Evolutionary conservation across 306 rosid species (phyloP).

Genomic region (Cyamopsis tetragonoloba): DNA sequence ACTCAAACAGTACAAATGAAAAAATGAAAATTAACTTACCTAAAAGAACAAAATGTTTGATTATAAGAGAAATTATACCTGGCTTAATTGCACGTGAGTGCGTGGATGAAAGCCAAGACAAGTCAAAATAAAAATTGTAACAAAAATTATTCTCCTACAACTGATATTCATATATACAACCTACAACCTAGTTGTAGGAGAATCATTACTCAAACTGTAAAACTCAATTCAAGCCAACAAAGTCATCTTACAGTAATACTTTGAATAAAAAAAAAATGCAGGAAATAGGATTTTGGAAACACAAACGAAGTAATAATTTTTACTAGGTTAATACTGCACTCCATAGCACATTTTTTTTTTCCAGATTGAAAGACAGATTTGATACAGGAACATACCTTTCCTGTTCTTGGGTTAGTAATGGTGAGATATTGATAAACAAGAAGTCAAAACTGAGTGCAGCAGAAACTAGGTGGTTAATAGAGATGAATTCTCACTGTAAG

Average conservation of each 20-base stretch:
- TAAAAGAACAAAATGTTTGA: neutral
- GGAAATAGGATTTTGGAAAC: neutral
- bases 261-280: neutral
- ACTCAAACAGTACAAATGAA: too few relatives aligned
- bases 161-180: too few relatives aligned
- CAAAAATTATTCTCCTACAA: too few relatives aligned
- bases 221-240: neutral
- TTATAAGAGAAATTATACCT: neutral
- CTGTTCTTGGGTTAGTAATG: neutral
- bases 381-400: neutral
- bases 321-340: neutral
- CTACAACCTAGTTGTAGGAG: too few relatives aligned
- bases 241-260: neutral
- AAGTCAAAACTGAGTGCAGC: neutral
- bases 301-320: neutral
- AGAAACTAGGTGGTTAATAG: neutral
- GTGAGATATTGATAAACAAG: neutral
- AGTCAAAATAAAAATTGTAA: neutral
- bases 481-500: neutral
- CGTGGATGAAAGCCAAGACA: neutral
- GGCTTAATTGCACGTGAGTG: neutral
- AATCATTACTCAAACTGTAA: too few relatives aligned
- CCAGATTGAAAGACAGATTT: neutral
- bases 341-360: neutral
- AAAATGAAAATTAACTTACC: neutral